phyloP scores from a whole-genome alignment of 345 rosid species.

The Eucalyptus coolabah region DNA sequence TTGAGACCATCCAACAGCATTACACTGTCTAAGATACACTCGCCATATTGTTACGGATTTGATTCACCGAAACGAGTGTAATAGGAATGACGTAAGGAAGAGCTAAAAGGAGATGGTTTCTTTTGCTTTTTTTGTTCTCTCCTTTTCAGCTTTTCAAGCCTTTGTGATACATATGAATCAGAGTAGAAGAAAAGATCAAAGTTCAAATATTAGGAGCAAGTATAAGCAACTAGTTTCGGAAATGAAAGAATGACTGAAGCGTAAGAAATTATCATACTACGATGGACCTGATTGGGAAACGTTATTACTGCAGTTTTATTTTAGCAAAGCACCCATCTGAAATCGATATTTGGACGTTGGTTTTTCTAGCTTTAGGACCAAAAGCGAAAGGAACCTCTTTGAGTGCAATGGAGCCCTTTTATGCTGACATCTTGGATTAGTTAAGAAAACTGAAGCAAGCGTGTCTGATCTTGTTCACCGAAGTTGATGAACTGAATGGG shows the following conservation, averaged over 20 bases:
- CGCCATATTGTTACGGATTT: neutral
- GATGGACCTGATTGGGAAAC: neutral
- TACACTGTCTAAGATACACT: conserved; percentile 26
- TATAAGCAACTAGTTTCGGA: neutral
- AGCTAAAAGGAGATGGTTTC: neutral
- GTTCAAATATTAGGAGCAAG: neutral
- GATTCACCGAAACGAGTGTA: neutral
- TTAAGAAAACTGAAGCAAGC: neutral
- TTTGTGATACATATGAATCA: neutral
- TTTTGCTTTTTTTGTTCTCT: neutral
- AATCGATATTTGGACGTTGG: neutral
- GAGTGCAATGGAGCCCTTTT: neutral
- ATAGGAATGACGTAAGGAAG: neutral
- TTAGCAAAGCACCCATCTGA: neutral
- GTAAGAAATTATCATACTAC: neutral
- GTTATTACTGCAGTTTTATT: neutral
- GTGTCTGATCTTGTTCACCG: neutral
- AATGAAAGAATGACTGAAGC: neutral
- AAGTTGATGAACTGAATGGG: neutral
- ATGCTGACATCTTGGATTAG: neutral
- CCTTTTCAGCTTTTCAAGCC: neutral
- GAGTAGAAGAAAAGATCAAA: neutral
- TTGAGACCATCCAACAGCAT: conserved; percentile 64
- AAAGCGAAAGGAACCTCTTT: neutral
- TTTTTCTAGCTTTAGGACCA: neutral